phyloP scores from a whole-genome alignment of 805 yeast genomes.

The Lipomyces orientalis region DNA sequence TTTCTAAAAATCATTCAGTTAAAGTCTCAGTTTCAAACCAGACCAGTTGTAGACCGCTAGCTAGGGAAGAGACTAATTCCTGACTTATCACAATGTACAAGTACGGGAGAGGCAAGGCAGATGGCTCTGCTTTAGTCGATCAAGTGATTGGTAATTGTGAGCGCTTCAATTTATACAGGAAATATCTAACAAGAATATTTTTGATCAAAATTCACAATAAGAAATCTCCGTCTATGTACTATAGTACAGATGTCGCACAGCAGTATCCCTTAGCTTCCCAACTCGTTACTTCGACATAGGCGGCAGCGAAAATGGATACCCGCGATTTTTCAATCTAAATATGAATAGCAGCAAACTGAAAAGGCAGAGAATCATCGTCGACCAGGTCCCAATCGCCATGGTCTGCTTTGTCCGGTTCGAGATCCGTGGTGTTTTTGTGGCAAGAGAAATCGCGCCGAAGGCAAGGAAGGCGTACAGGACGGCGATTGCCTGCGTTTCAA shows the following conservation, averaged over 20 bases:
- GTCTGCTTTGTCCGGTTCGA: constrained; percentile 55
- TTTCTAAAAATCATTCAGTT: background rate
- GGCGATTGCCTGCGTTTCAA: constrained; percentile 87
- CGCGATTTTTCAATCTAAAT: constrained; percentile 71
- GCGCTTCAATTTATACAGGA: background rate
- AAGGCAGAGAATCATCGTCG: constrained; percentile 56
- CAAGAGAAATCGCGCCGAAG: constrained; percentile 61
- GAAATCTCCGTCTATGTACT: background rate
- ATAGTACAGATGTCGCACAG: background rate
- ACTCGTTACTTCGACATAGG: constrained; percentile 28
- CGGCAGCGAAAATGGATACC: constrained; percentile 74
- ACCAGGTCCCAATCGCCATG: constrained; percentile 54
- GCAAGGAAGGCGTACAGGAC: constrained; percentile 67
- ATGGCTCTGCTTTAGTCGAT: background rate
- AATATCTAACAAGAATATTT: background rate
- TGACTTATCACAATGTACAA: too few relatives aligned
- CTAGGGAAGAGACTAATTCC: too few relatives aligned
- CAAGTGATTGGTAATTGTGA: too few relatives aligned
- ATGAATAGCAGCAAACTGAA: constrained; percentile 69
- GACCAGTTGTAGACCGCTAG: too few relatives aligned
- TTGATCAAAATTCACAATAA: background rate
- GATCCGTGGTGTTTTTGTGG: constrained; percentile 61
- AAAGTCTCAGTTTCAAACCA: background rate
- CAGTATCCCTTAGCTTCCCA: background rate
- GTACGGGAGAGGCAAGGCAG: too few relatives aligned